A percentile compares a stretch with the other conserved stretches of the same genome.
Conservation (phyloP, 805 yeast species). For the Myxozyma monticola region DNA sequence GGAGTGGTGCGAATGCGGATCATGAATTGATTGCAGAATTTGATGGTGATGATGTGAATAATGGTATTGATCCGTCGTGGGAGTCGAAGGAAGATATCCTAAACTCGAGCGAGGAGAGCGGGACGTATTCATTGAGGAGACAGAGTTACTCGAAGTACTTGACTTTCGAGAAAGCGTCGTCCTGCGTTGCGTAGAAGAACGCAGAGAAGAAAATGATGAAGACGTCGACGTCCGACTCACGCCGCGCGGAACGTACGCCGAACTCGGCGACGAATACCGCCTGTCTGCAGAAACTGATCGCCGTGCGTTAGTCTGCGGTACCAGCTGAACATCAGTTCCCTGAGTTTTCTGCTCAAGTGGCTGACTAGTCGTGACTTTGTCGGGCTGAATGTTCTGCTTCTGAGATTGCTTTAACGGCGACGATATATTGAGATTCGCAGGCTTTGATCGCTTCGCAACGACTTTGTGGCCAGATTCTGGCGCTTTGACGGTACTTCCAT, state of each 20-base stretch:
- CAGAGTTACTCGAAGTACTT: conserved; percentile 28
- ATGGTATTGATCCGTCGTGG: conserved; percentile 8
- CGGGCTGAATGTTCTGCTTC: too few species aligned
- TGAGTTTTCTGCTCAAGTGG: too few species aligned
- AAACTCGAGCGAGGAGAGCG: conserved; percentile 23
- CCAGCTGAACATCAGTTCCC: too few species aligned
- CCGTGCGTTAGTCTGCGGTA: too few species aligned
- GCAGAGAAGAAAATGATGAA: conserved; percentile 29
- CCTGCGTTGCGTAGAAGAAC: conserved; percentile 10
- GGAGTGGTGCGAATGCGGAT: neutral
- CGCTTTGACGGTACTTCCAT: neutral
- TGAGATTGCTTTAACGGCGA: too few species aligned
- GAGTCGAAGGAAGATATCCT: conserved; percentile 11
- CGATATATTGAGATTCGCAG: too few species aligned
- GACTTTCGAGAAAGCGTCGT: conserved; percentile 25
- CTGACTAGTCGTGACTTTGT: too few species aligned
- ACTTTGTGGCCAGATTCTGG: neutral
- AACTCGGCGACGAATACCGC: conserved; percentile 20
- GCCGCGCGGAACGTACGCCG: conserved; percentile 12
- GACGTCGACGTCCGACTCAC: conserved; percentile 29
- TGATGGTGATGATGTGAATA: too few species aligned
- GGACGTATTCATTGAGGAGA: conserved; percentile 17
- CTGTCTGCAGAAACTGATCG: conserved; percentile 21
- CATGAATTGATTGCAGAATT: too few species aligned
- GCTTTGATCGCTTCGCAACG: too few species aligned